phyloP scores from a whole-genome alignment of 2,329 filamentous ascomycete genomes.

The Helotiales sp. region DNA sequence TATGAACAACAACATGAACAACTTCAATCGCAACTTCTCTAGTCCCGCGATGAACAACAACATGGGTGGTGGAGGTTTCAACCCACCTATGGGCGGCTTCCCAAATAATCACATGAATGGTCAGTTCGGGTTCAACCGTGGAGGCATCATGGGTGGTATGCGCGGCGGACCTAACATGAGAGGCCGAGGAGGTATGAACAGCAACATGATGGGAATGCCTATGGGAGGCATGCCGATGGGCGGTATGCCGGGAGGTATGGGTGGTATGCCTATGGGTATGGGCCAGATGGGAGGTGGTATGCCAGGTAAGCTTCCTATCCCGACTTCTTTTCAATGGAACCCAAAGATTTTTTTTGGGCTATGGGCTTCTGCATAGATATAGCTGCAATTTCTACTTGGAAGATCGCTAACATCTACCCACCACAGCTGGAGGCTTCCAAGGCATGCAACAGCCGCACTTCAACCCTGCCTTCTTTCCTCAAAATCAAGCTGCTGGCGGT shows the following conservation, averaged over 20 bases:
- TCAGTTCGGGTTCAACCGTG: conserved; percentile 56
- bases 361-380: neutral
- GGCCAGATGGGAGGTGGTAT: conserved; percentile 57
- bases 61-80: conserved; percentile 50
- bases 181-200: conserved; percentile 57
- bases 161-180: conserved; percentile 61
- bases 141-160: conserved; percentile 58
- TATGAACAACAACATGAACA: conserved; percentile 53
- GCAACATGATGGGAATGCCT: conserved; percentile 51
- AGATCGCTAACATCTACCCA: neutral
- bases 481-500: conserved; percentile 50
- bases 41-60: conserved; percentile 50
- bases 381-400: neutral
- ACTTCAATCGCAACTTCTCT: conserved; percentile 57
- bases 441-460: conserved; percentile 72
- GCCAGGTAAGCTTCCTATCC: conserved; percentile 56
- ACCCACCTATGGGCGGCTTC: conserved; percentile 52
- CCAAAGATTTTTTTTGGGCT: neutral
- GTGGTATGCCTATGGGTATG: conserved; percentile 48
- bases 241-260: conserved; percentile 51
- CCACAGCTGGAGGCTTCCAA: conserved; percentile 64
- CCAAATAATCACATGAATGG: conserved; percentile 50
- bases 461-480: conserved; percentile 74
- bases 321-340: neutral
- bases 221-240: conserved; percentile 62